Evolutionary conservation across 2,329 filamentous ascomycete genomes (phyloP).

Genomic region (Aspergillus pseudotamarii): DNA sequence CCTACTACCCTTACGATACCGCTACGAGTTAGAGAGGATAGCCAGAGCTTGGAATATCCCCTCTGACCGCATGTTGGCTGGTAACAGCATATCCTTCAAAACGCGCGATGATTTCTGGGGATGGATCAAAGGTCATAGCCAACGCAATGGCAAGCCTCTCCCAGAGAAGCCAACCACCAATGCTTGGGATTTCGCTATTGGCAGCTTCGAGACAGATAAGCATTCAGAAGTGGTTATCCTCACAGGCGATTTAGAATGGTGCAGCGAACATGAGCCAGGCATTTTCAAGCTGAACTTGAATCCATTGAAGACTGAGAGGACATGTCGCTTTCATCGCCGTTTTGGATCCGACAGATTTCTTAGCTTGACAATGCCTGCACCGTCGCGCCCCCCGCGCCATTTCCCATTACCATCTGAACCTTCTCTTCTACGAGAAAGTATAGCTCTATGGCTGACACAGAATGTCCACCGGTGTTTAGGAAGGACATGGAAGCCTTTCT

Average conservation of each 20-base stretch:
- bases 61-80: slow-evolving; percentile 32
- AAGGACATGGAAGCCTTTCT: slow-evolving; percentile 49
- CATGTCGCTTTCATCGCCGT: slow-evolving; percentile 49
- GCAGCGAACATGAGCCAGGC: slow-evolving; percentile 31
- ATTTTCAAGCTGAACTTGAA: slow-evolving; percentile 45
- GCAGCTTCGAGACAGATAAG: slow-evolving; percentile 34
- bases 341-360: slow-evolving; percentile 53
- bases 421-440: slow-evolving; percentile 34
- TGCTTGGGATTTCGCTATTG: slow-evolving; percentile 40
- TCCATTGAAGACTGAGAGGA: slow-evolving; percentile 44
- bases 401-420: slow-evolving; percentile 25
- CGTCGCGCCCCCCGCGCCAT: slow-evolving; percentile 31
- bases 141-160: slow-evolving; percentile 25
- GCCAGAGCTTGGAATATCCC: slow-evolving; percentile 33
- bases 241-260: slow-evolving; percentile 45
- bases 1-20: slow-evolving; percentile 36
- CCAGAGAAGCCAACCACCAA: slow-evolving; percentile 35
- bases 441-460: slow-evolving; percentile 45
- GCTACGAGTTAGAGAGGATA: slow-evolving; percentile 44
- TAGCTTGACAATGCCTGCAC: slow-evolving; percentile 41
- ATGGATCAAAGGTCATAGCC: slow-evolving; percentile 31
- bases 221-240: slow-evolving; percentile 44
- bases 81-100: slow-evolving; percentile 25
- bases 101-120: slow-evolving; percentile 37
- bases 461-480: slow-evolving; percentile 44